A percentile compares a stretch with the other conserved stretches of the same genome.
These are phyloP conservation scores for Plasmodium adleri DNA, from an alignment of 169 alveolate genomes.

Conservation along the genomic window DNA sequence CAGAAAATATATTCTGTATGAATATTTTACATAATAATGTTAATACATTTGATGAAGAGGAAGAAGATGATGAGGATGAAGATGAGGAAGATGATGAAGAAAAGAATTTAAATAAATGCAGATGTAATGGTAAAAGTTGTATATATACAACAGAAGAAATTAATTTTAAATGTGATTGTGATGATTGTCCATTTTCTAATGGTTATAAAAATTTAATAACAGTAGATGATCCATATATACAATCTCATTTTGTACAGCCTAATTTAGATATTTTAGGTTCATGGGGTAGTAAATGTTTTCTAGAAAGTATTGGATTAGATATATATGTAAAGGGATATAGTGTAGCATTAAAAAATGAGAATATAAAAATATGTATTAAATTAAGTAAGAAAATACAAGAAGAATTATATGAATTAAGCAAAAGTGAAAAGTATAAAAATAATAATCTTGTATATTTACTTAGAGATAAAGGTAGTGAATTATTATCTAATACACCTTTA, in stretches of 20 bases:
- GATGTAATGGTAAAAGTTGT: slow-evolving; percentile 72
- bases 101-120: slow-evolving; percentile 56
- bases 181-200: slow-evolving; percentile 74
- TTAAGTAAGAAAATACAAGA: slow-evolving; percentile 81
- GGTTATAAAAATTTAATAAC: slow-evolving; percentile 72
- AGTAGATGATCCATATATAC: slow-evolving; percentile 76
- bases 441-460: slow-evolving; percentile 81
- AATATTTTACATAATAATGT: slow-evolving; percentile 74
- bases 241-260: slow-evolving; percentile 75
- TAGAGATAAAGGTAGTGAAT: slow-evolving; percentile 88
- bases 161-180: slow-evolving; percentile 74
- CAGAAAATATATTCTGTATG: slow-evolving; percentile 74
- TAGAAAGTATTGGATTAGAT: slow-evolving; percentile 84
- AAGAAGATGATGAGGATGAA: slow-evolving; percentile 69
- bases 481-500: slow-evolving; percentile 89
- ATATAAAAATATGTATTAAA: slow-evolving; percentile 79
- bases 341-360: slow-evolving; percentile 81
- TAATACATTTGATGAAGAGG: slow-evolving; percentile 77
- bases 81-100: slow-evolving; percentile 53
- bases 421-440: slow-evolving; percentile 79
- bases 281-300: slow-evolving; percentile 85
- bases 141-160: slow-evolving; percentile 74
- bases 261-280: slow-evolving; percentile 84
- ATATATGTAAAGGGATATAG: slow-evolving; percentile 79
- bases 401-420: slow-evolving; percentile 78